These are phyloP conservation scores for Penicillium sp. DNA, from an alignment of 2,329 filamentous ascomycete genomes.

Conservation along the genomic window DNA sequence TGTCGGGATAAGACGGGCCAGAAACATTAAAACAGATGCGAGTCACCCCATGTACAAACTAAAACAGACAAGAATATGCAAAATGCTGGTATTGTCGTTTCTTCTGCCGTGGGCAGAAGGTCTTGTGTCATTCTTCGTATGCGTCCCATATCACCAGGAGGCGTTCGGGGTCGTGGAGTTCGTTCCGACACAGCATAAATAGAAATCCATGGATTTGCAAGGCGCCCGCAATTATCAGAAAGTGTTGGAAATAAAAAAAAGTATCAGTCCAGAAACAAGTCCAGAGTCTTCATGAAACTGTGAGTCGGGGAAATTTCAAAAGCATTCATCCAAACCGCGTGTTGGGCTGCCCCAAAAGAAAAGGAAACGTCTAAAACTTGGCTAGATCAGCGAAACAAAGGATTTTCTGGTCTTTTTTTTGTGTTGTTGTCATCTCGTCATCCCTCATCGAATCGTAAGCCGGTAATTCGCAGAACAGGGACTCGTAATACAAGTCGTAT, in stretches of 20 bases:
- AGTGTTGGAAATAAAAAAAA: conserved; percentile 18
- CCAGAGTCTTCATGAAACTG: conserved; percentile 16
- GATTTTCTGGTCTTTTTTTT: conserved; percentile 40
- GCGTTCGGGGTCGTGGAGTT: conserved; percentile 29
- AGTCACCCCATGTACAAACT: conserved; percentile 36
- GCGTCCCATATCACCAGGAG: conserved; percentile 31
- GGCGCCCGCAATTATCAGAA: conserved; percentile 24
- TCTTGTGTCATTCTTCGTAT: conserved; percentile 40
- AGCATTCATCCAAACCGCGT: conserved; percentile 33
- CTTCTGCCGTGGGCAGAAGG: conserved; percentile 33
- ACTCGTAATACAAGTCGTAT: conserved; percentile 46
- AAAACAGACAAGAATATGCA: conserved; percentile 37
- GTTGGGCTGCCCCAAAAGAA: conserved; percentile 41
- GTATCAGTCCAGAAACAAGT: conserved; percentile 10
- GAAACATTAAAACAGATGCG: conserved; percentile 34
- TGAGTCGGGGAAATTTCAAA: conserved; percentile 11
- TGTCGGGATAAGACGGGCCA: conserved; percentile 13
- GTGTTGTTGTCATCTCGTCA: conserved; percentile 46
- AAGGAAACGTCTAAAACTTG: conserved; percentile 44
- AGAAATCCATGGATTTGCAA: conserved; percentile 30
- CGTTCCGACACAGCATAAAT: conserved; percentile 25
- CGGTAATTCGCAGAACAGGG: conserved; percentile 41
- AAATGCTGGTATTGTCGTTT: conserved; percentile 41
- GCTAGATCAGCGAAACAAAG: conserved; percentile 42
- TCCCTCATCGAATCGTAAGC: conserved; percentile 51